These are phyloP conservation scores for Phytophthora pseudosyringae DNA, from an alignment of 352 stramenopile genomes.

Conservation along the genomic window DNA sequence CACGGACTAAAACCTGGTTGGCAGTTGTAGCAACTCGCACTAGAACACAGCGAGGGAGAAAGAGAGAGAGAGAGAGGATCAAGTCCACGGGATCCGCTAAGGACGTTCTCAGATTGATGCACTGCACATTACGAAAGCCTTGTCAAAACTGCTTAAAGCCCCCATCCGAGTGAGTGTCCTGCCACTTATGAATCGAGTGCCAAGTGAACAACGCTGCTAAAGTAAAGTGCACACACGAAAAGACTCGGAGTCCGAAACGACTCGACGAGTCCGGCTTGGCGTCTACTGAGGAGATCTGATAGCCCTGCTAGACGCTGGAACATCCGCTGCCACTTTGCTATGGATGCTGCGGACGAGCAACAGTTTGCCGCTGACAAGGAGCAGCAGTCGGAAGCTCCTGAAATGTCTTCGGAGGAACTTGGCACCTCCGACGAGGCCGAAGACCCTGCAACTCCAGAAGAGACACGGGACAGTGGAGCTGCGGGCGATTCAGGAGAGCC, in stretches of 20 bases:
- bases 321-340: slow-evolving; percentile 7
- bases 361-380: slow-evolving; percentile 12
- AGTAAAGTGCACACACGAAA: slow-evolving; percentile 7
- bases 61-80: background rate
- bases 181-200: too few relatives aligned
- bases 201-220: background rate
- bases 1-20: slow-evolving; percentile 13
- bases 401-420: slow-evolving; percentile 13
- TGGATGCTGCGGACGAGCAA: slow-evolving; percentile 23
- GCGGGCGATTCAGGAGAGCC: slow-evolving; percentile 9
- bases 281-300: slow-evolving; percentile 11
- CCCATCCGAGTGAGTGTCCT: background rate
- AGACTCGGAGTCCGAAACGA: slow-evolving; percentile 17
- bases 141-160: slow-evolving; percentile 11
- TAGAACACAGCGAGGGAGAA: slow-evolving; percentile 24
- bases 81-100: slow-evolving; percentile 14
- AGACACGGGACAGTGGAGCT: background rate
- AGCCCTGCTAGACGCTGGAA: background rate
- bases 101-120: slow-evolving; percentile 23
- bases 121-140: slow-evolving; percentile 22
- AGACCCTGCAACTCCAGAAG: slow-evolving; percentile 27
- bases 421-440: slow-evolving; percentile 5
- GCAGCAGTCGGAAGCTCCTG: slow-evolving; percentile 4
- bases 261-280: slow-evolving; percentile 7
- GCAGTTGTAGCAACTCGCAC: slow-evolving; percentile 13